These are phyloP conservation scores for Linum trigynum DNA, from an alignment of 345 rosid species.

Conservation along the genomic window DNA sequence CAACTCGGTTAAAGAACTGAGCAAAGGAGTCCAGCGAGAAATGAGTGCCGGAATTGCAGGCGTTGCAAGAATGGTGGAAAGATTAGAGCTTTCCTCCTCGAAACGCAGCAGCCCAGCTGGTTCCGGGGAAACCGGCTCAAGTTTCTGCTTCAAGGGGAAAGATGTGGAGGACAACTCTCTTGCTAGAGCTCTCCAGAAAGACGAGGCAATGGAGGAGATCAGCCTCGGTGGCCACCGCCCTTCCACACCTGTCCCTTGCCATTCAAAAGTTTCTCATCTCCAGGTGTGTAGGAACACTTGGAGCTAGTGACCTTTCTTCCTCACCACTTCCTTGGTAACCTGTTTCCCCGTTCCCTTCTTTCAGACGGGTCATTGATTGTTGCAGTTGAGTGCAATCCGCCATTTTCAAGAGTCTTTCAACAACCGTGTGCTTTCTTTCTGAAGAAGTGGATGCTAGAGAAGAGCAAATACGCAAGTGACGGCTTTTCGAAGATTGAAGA, in stretches of 20 bases:
- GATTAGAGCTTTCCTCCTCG: conserved; percentile 46
- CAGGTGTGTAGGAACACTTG: conserved; percentile 19
- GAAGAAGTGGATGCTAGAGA: not conserved
- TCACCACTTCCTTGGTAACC: not conserved
- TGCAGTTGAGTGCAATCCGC: not conserved
- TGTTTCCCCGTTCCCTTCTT: not conserved
- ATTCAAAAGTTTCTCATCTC: conserved; percentile 23
- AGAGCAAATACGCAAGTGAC: conserved; percentile 44
- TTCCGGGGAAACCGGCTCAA: conserved; percentile 22
- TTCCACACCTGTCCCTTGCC: conserved; percentile 17
- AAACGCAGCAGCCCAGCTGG: conserved; percentile 29
- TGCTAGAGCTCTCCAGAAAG: conserved; percentile 17
- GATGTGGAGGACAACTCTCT: conserved; percentile 28
- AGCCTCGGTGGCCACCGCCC: conserved; percentile 10
- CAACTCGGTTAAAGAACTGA: conserved; percentile 68
- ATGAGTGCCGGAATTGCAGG: conserved; percentile 83
- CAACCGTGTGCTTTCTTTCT: too few species aligned
- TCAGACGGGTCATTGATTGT: conserved; percentile 26
- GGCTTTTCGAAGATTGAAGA: conserved; percentile 20
- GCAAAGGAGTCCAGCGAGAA: conserved; percentile 84
- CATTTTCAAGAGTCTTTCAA: too few species aligned
- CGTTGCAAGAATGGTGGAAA: conserved; percentile 66
- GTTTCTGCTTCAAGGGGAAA: conserved; percentile 46
- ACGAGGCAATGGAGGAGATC: conserved; percentile 8
- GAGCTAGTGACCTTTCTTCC: not conserved